phyloP scores from a whole-genome alignment of 768 basidiomycete genomes.

The Rhodotorula paludigena region DNA sequence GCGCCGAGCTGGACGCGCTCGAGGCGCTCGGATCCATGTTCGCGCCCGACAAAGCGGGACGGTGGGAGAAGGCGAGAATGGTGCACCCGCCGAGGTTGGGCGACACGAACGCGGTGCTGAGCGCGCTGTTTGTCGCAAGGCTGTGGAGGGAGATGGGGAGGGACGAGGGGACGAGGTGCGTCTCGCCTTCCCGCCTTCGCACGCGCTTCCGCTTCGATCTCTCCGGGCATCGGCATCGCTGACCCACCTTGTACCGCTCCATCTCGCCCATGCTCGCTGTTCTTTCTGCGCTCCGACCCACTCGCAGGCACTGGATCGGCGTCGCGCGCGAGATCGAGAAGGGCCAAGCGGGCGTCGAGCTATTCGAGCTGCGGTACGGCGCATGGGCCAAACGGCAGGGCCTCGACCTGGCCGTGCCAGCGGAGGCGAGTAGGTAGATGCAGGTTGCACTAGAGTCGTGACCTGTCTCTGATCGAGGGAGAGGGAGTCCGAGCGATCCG shows the following conservation, averaged over 20 bases:
- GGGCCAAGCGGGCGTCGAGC: constrained; percentile 18
- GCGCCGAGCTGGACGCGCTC: constrained; percentile 5
- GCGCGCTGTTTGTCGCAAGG: constrained; percentile 11
- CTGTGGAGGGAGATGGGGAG: not conserved
- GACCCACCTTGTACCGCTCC: not conserved
- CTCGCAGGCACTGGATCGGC: not conserved
- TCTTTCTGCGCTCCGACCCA: not conserved
- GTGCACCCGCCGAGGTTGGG: constrained; percentile 25
- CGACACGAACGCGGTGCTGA: constrained; percentile 24
- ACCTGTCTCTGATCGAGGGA: no score
- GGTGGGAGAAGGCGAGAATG: constrained; percentile 12
- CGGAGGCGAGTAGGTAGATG: not conserved
- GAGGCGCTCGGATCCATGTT: not conserved
- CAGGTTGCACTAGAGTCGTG: no score
- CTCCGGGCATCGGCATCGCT: not conserved
- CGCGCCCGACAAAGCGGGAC: no score
- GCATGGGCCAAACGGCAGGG: not conserved
- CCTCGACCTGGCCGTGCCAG: not conserved
- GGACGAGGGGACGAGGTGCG: not conserved
- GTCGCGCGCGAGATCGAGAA: constrained; percentile 12
- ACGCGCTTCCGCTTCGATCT: not conserved
- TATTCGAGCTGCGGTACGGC: constrained; percentile 24
- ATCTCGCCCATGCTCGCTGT: not conserved
- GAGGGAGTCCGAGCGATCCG: no score
- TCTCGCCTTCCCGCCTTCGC: not conserved